These are phyloP conservation scores for Linnemannia schmuckeri DNA, from an alignment of 192 early-diverging fungal genomes.

Conservation along the genomic window DNA sequence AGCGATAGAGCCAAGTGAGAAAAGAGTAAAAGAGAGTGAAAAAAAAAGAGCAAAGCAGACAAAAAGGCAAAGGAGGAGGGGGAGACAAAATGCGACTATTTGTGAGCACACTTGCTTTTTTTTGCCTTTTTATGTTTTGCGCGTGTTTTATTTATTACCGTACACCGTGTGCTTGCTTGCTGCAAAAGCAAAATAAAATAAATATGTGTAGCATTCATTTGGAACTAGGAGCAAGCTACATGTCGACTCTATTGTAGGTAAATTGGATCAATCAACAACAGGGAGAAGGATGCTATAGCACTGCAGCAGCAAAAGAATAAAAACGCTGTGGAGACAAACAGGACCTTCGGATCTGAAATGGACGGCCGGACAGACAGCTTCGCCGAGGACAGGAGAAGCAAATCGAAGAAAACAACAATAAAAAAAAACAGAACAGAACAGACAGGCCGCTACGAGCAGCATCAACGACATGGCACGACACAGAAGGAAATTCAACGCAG, in stretches of 20 bases:
- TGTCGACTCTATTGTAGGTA: background rate
- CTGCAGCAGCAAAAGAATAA: background rate
- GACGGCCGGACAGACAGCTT: background rate
- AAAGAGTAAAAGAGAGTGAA: too few relatives aligned
- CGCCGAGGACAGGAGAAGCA: slow-evolving; percentile 1
- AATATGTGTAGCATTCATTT: background rate
- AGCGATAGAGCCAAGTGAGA: too few relatives aligned
- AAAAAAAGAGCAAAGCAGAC: too few relatives aligned
- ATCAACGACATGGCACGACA: background rate
- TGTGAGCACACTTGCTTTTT: too few relatives aligned
- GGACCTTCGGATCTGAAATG: background rate
- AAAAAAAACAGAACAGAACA: background rate
- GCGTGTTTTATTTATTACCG: too few relatives aligned
- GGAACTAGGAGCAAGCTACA: too few relatives aligned
- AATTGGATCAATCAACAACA: background rate
- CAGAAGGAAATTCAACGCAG: too few relatives aligned
- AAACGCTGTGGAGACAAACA: background rate
- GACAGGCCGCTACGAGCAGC: background rate
- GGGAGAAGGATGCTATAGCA: background rate
- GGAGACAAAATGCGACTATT: too few relatives aligned
- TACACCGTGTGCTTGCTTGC: too few relatives aligned
- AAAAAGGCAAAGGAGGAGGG: too few relatives aligned
- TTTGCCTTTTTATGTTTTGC: too few relatives aligned
- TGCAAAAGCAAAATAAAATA: background rate
- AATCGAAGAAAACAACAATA: background rate